Base-by-base conservation (phyloP, 176 grass and related monocot genomes). In the Eleusine indica region DNA sequence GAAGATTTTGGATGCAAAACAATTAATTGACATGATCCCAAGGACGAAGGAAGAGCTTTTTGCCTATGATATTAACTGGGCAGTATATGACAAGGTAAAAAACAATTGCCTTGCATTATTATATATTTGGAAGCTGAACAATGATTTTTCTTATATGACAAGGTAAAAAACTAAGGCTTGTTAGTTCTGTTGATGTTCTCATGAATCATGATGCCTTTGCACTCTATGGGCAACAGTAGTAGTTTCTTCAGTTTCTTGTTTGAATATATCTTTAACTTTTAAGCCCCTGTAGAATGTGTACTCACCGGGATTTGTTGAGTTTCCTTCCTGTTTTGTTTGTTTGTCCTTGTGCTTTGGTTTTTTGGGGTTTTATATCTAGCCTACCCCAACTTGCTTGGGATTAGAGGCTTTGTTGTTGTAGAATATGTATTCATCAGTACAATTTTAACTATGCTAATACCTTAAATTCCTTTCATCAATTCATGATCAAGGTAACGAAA, bases 21-120 rank as follows among this genome's bases (percentile, higher is more conserved):
- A 96, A 52, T 87, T 99, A 85, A 99, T 99, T 65, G 97, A 99
- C 85, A 99, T 96, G 97, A 99, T 99, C 51, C 97, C 97, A 35
- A 93, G 86, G 78, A 99, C 97, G 3, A 99, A 99, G 53, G 97
- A 99, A 86, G 97, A 99, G 43, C 91, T 99, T 28, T 99, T 99
- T 89, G 74, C 91, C 44, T 96, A 90, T 89, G 93, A 94, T 76
- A 91, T 99, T 68, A 94, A 99, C 85, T 99, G 97, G 97, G 77
- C 66, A 17, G 40, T 92, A 87, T 99, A 96, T 92, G 97, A 99
- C 82, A 96, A 96, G 93, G 97, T 94, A 51, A 90, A 91, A 77
- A 80, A 82, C 35, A 70, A 9, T 70, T 74, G 47, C 41, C 61
- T 83, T 87, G 35, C 66, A 65, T 84, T 84, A 47, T 75, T 14